Evolutionary conservation across 495 filamentous ascomycete genomes (phyloP), one percentile per base, ranked within the genome.

Genomic region (Pseudotulostoma volvatum): DNA sequence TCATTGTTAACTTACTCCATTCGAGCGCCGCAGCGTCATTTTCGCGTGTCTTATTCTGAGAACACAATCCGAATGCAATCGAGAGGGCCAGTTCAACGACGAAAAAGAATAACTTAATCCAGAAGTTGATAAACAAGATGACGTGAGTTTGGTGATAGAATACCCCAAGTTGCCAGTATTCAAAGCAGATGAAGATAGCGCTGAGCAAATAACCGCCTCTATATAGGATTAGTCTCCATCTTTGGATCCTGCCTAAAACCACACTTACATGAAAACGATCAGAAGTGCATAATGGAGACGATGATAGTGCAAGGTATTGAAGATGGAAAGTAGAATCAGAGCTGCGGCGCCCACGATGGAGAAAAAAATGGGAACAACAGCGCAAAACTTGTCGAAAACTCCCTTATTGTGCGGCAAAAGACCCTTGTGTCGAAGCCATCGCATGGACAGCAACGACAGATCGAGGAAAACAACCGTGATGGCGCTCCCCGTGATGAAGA

Each of bases 391-490:
- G 56, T 95, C 82, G 16, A 56, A 57, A 11, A 46, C 39, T 0
- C 76, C 73, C 9, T 73, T 75, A 53, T 88, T 92, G 39, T 68
- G 73, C 9, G 74, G 73, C 28, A 92, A 57, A 2, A 79, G 74
- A 1, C 80, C 82, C 1, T 61, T 64, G 54, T 92, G 82, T 13
- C 85, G 79, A 30, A 93, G 68, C 71, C 77, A 84, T 33, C 85
- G 71, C 67, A 94, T 90, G 18, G 78, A 56, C 19, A 77, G 57
- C 43, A 97, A 84, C 8, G 81, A 74, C 18, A 88, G 58, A 63
- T 93, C 83, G 41, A 97, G 74, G 44, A 84, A 79, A 23, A 94
- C 63, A 37, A 85, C 83, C 13, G 82, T 87, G 14, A 94, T 63
- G 8, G 68, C 61, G 58, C 76, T 78, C 39, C 85, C 85, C 8